Conservation (phyloP, 2,329 filamentous ascomycete genomes). For the Alternaria sp. region DNA sequence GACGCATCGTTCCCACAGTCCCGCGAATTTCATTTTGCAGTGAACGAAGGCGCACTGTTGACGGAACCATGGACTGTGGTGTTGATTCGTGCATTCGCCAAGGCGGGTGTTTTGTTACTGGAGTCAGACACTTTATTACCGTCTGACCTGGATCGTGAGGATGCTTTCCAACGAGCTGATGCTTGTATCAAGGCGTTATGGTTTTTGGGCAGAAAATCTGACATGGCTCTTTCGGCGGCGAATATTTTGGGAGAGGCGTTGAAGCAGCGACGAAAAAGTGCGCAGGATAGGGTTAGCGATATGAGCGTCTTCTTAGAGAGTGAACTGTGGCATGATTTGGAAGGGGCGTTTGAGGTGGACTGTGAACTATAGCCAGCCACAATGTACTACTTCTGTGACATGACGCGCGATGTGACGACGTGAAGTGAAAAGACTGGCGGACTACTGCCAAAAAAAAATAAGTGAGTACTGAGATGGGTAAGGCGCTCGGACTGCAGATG, state of each 20-base stretch:
- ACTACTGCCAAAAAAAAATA: neutral
- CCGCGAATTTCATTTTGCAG: slow-evolving; percentile 62
- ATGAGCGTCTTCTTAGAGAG: slow-evolving; percentile 36
- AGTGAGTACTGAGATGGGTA: neutral
- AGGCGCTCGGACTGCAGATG: neutral
- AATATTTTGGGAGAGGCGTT: slow-evolving; percentile 50
- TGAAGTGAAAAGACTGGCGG: neutral
- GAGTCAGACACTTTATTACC: slow-evolving; percentile 40
- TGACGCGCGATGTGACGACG: neutral
- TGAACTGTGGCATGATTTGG: slow-evolving; percentile 39
- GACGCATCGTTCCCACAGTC: slow-evolving; percentile 43
- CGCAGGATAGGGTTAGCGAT: slow-evolving; percentile 32
- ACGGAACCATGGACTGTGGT: slow-evolving; percentile 69
- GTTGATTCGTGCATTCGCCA: slow-evolving; percentile 63
- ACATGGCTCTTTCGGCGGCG: slow-evolving; percentile 58
- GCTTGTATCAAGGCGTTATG: slow-evolving; percentile 64
- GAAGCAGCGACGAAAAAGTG: slow-evolving; percentile 35
- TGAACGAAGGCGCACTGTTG: slow-evolving; percentile 65
- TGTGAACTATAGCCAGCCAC: slow-evolving; percentile 23
- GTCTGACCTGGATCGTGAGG: slow-evolving; percentile 24
- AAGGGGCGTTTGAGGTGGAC: slow-evolving; percentile 29
- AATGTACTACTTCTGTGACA: slow-evolving; percentile 10
- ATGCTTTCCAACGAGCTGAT: slow-evolving; percentile 53
- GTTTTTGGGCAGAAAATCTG: slow-evolving; percentile 65
- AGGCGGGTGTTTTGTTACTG: slow-evolving; percentile 56